These are phyloP conservation scores for Achlya hypogyna DNA, from an alignment of 352 stramenopile species.

Conservation along the genomic window DNA sequence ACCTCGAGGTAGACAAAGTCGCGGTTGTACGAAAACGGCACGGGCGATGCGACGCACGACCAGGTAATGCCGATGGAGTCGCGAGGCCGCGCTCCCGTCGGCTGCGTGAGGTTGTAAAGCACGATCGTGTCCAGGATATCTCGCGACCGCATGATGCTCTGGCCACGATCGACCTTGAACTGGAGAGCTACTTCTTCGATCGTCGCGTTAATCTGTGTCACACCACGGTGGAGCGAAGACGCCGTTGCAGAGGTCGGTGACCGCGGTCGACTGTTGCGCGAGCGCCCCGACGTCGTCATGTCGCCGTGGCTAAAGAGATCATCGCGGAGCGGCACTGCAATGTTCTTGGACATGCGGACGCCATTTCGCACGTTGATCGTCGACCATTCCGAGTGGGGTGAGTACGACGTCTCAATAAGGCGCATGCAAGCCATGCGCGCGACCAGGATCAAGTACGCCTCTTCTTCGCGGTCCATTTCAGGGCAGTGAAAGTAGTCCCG, in stretches of 20 bases:
- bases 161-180: slow-evolving; percentile 70
- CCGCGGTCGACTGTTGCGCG: neutral
- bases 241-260: neutral
- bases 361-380: slow-evolving; percentile 14
- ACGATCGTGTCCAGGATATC: slow-evolving; percentile 66
- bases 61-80: slow-evolving; percentile 80
- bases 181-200: slow-evolving; percentile 82
- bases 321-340: neutral
- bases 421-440: slow-evolving; percentile 12
- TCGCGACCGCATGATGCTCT: slow-evolving; percentile 73
- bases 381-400: slow-evolving; percentile 13
- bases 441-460: slow-evolving; percentile 10
- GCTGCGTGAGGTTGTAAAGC: slow-evolving; percentile 69
- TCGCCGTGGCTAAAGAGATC: slow-evolving; percentile 9
- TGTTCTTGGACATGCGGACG: slow-evolving; percentile 18
- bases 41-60: slow-evolving; percentile 64
- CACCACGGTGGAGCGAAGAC: slow-evolving; percentile 3
- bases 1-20: slow-evolving; percentile 74
- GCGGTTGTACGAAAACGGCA: slow-evolving; percentile 60
- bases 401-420: slow-evolving; percentile 18
- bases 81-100: slow-evolving; percentile 60
- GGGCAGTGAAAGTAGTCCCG: slow-evolving; percentile 20
- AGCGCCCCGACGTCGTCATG: neutral
- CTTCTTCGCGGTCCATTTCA: slow-evolving; percentile 8
- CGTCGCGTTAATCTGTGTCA: slow-evolving; percentile 61